A percentile compares a stretch with the other conserved stretches of the same genome.
These are phyloP conservation scores for Jimgerdemannia lactiflua DNA, from an alignment of 192 early-diverging fungal species.

Conservation along the genomic window DNA sequence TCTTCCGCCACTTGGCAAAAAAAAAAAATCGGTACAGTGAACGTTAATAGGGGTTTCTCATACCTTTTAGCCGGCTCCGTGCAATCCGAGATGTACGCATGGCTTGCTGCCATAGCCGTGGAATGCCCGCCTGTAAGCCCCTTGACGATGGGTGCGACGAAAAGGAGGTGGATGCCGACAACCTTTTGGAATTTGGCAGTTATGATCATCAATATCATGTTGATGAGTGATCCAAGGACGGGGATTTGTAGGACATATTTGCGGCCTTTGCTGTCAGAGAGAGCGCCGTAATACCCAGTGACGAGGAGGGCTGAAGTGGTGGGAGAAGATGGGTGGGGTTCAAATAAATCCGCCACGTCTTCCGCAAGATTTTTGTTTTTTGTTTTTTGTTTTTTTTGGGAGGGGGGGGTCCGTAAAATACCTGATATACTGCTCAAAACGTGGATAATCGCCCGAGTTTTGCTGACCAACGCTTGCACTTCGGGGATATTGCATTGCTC, in stretches of 20 bases:
- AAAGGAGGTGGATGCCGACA: constrained; percentile 24
- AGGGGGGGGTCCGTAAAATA: background rate
- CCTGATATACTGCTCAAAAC: constrained; percentile 12
- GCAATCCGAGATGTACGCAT: constrained; percentile 33
- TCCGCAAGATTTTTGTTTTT: background rate
- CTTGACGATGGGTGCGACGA: constrained; percentile 21
- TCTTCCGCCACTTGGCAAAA: too few species aligned
- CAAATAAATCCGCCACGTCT: too few species aligned
- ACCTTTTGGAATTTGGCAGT: constrained; percentile 9
- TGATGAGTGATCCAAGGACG: constrained; percentile 14
- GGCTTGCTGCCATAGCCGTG: constrained; percentile 16
- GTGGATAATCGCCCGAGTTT: constrained; percentile 18
- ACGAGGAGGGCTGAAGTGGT: constrained; percentile 5
- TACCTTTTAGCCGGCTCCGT: constrained; percentile 10
- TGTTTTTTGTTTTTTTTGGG: background rate
- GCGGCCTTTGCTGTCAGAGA: constrained; percentile 31
- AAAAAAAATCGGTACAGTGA: background rate
- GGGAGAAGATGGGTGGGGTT: too few species aligned
- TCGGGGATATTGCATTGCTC: constrained; percentile 32
- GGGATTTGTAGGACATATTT: constrained; percentile 17
- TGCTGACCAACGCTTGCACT: constrained; percentile 23
- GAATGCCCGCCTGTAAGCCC: constrained; percentile 25
- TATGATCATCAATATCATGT: constrained; percentile 11
- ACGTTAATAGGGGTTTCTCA: too few species aligned
- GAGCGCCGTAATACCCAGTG: constrained; percentile 24